These are phyloP conservation scores for Porpolomopsis calyptriformis DNA, from an alignment of 768 basidiomycete genomes.

Conservation along the genomic window DNA sequence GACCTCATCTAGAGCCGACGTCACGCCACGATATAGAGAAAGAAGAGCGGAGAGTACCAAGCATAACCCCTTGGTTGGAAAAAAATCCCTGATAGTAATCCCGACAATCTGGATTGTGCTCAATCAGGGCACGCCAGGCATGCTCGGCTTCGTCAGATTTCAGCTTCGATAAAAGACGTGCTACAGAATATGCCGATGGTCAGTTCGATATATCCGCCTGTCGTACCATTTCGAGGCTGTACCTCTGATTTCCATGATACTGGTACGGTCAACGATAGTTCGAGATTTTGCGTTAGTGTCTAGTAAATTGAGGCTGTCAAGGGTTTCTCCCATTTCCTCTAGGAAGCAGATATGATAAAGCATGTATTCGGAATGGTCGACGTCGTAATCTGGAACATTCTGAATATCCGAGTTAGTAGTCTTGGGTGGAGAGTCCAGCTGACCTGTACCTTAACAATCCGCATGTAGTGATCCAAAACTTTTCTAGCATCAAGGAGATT, in stretches of 20 bases:
- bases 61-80: conserved; percentile 47
- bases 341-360: conserved; percentile 68
- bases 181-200: conserved; percentile 27
- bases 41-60: conserved; percentile 40
- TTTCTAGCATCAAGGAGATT: conserved; percentile 60
- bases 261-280: conserved; percentile 59
- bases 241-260: conserved; percentile 64
- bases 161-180: conserved; percentile 65
- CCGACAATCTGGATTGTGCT: conserved; percentile 75
- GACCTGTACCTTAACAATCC: conserved; percentile 52
- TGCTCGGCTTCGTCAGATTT: conserved; percentile 62
- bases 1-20: conserved; percentile 22
- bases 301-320: conserved; percentile 50
- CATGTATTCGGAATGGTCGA: conserved; percentile 74
- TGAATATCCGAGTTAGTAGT: conserved; percentile 17
- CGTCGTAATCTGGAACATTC: conserved; percentile 70
- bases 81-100: conserved; percentile 75
- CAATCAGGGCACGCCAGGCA: conserved; percentile 71
- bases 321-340: conserved; percentile 58
- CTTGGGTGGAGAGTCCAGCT: background rate
- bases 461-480: conserved; percentile 63
- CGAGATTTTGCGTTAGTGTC: conserved; percentile 55
- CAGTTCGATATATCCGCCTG: background rate
- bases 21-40: background rate
- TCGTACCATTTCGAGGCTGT: background rate